phyloP scores from a whole-genome alignment of 2,329 filamentous ascomycete species.

The Scedosporium aurantiacum region DNA sequence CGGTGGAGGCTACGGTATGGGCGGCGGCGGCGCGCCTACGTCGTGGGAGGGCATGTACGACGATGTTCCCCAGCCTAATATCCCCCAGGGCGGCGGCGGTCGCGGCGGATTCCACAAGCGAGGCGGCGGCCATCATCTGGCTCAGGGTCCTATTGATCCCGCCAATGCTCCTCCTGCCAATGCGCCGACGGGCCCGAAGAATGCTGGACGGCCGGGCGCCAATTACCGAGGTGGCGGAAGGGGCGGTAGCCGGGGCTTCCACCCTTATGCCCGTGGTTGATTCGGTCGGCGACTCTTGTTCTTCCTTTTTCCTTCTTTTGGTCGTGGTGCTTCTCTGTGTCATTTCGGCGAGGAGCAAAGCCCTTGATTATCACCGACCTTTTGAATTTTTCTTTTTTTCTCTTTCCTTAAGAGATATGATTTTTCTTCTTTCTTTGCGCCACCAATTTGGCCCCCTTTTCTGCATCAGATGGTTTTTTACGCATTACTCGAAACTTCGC shows the following conservation, averaged over 20 bases:
- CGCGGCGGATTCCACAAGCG: constrained; percentile 20
- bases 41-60: constrained; percentile 99
- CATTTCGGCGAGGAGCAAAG: no score
- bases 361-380: no score
- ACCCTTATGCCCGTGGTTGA: constrained; percentile 52
- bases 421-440: no score
- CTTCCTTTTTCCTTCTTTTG: no score
- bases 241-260: constrained; percentile 63
- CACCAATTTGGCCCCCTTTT: no score
- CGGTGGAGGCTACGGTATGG: constrained; percentile 22
- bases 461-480: no score
- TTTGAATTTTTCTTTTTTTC: no score
- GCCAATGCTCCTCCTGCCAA: constrained; percentile 40
- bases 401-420: no score
- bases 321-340: no score
- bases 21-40: constrained; percentile 52
- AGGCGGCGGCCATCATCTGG: constrained; percentile 27
- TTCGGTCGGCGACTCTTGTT: neutral
- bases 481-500: no score
- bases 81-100: constrained; percentile 26
- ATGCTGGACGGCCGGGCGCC: constrained; percentile 79
- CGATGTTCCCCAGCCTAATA: constrained; percentile 69
- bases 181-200: constrained; percentile 89
- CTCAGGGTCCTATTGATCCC: constrained; percentile 29
- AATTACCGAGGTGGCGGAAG: constrained; percentile 89